A percentile compares a stretch with the other conserved stretches of the same genome.
phyloP scores from a whole-genome alignment of 116 monocot species.

The Papilionanthe hybrid region DNA sequence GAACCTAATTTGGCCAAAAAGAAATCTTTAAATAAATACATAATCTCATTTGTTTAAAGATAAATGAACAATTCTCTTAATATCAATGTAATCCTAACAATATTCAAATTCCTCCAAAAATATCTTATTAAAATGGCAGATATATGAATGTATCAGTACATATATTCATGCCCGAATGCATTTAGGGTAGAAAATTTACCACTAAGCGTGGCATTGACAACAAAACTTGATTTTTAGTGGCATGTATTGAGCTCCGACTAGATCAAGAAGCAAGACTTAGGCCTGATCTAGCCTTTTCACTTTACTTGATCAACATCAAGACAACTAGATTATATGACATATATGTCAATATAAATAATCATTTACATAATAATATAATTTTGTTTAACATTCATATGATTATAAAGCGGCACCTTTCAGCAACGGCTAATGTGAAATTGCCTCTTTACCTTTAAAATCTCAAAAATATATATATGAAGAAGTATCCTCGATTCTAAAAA shows the following conservation, averaged over 20 bases:
- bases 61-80: not conserved
- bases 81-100: not conserved
- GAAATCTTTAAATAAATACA: not conserved
- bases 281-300: not conserved
- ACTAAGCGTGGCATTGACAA: not conserved
- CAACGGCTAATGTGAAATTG: not conserved
- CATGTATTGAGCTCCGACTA: not conserved
- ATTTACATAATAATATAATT: not conserved
- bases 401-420: not conserved
- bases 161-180: not conserved
- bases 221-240: not conserved
- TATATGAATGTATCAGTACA: not conserved
- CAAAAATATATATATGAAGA: not conserved
- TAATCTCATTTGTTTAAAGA: not conserved
- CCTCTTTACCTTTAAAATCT: not conserved
- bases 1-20: not conserved
- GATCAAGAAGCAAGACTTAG: not conserved
- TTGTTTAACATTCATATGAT: not conserved
- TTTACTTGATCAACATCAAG: not conserved
- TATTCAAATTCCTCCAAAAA: conserved; percentile 2
- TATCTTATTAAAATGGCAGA: not conserved
- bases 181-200: not conserved
- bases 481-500: not conserved
- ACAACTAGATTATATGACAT: not conserved
- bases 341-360: not conserved